Base-by-base conservation (phyloP, 1,284 basidiomycete species). In the Xerocomus amazonicus region DNA sequence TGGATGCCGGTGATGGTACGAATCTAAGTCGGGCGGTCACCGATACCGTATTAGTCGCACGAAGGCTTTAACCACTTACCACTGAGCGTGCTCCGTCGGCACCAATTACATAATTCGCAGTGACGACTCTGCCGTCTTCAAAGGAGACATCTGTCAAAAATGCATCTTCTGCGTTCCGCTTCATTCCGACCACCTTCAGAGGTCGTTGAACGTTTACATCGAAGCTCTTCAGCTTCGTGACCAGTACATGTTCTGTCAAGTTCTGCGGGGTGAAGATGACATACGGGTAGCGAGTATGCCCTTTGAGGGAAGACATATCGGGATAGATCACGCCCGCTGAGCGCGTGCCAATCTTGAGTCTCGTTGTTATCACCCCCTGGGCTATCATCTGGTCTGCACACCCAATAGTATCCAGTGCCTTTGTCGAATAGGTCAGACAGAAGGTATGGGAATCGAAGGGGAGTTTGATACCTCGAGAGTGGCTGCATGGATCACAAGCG, bases 81-180 rank as follows among this genome's bases (percentile, higher is more conserved):
- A 66, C 61, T 3, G 81, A 83, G 45, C 63, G 70, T 14, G 75
- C 67, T n/a, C 81, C 81, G 59, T 83, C 80, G 10, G 81, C 79
- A 35, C 77, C 80, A 28, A 83, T 58, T 1, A 82, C 73, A 56
- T 78, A 79, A 26, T 67, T 70, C 9, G 79, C 67, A 1, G 64
- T 70, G 28, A 82, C 61, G 10, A 68, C 61, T 45, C 71, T 68
- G 0, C 79, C 79, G 32, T 73, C 71, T 28, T 81, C 78, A 51
- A 84, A 81, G 0, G 58, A 48, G 6, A 79, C 78, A 26, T 76
- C 68, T 2, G 46, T 66, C 27, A 75, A 29, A n/a, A 41, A 48
- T 41, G 56, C 13, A 34, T 65, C 53, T 3, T 55, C 51, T 6
- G 55, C 26, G 14, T 62, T 60, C 16, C 55, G 61, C 43, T 59